These are phyloP conservation scores for Lichtheimia ramosa DNA, from an alignment of 371 early-diverging fungal species.

Conservation along the genomic window DNA sequence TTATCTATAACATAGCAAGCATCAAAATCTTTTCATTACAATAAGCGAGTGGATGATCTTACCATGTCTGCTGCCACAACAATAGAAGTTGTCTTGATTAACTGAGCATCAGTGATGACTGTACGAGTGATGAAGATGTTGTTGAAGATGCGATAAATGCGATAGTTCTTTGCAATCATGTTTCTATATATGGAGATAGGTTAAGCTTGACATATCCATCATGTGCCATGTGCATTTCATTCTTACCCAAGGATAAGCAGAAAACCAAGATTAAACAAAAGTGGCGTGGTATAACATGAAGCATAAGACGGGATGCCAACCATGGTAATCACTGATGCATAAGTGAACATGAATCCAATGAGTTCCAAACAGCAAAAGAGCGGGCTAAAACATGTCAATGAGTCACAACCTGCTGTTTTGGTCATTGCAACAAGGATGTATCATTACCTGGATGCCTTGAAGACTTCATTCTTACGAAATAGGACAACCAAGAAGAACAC, in stretches of 20 bases:
- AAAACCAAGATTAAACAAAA: conserved; percentile 55
- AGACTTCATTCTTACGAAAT: conserved; percentile 48
- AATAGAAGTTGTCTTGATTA: conserved; percentile 49
- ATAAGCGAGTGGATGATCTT: conserved; percentile 1
- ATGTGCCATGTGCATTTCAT: not conserved
- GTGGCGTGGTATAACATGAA: conserved; percentile 49
- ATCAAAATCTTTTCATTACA: not conserved
- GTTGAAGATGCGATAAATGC: conserved; percentile 62
- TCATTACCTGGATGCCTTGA: conserved; percentile 59
- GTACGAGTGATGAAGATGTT: conserved; percentile 62
- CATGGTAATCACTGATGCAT: conserved; percentile 48
- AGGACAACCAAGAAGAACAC: conserved; percentile 36
- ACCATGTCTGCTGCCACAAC: conserved; percentile 53
- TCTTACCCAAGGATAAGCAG: conserved; percentile 52
- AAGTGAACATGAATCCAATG: conserved; percentile 55
- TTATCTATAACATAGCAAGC: conserved; percentile 28
- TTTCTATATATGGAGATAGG: conserved; percentile 30
- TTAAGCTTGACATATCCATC: not conserved
- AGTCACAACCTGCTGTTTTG: not conserved
- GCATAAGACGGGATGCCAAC: conserved; percentile 49
- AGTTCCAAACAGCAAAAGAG: conserved; percentile 60
- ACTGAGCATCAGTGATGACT: conserved; percentile 55
- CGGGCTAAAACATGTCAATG: conserved; percentile 33
- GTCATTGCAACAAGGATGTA: not conserved
- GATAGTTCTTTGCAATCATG: conserved; percentile 65